Base-by-base conservation (phyloP, 495 filamentous ascomycete species). In the Aspergillus mulundensis region DNA sequence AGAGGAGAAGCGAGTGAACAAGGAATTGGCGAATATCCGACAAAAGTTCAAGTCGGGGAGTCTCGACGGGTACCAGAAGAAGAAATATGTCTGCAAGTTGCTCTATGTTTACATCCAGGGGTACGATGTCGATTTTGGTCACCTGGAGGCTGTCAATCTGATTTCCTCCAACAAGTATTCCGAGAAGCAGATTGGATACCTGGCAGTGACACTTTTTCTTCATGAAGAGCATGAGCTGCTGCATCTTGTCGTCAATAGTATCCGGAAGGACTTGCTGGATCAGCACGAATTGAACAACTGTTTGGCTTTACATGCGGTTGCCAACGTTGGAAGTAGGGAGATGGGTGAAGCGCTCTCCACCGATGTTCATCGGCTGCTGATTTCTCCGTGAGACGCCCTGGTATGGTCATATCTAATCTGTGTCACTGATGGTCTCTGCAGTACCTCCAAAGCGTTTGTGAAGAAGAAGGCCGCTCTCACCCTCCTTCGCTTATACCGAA, bases 11-110 rank as follows among this genome's bases (percentile, higher is more conserved):
- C 81, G 95, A 61, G 97, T 99, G 70, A 99, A 99, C 70, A 99
- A 99, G 73, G 95, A 99, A 76, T 77, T 97, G 66, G 95, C 95
- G 66, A 99, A 99, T 65, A 97, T 99, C 71, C 84, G 94, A 78
- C 79, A 82, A 63, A 82, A 82, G 59, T 82, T 82, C 62, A 79
- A 80, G 85, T 87, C 92, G 70, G 92, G 91, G 38, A 88, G 79
- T 68, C 75, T 97, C 24, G 95, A 87, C 71, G 95, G 95, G 48
- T 99, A 99, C 65, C 89, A 96, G 73, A 96, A 95, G 81, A 99
- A 99, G 82, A 99, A 99, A 88, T 99, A 99, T 67, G 95, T 99
- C 43, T 99, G 95, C 88, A 98, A 98, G 84, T 81, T 99, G 60
- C 82, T 99, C 43, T 99, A 99, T 67, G 97, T 99, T 62, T 99